phyloP scores from a whole-genome alignment of 768 basidiomycete species.

The Psilocybe cyanescens region DNA sequence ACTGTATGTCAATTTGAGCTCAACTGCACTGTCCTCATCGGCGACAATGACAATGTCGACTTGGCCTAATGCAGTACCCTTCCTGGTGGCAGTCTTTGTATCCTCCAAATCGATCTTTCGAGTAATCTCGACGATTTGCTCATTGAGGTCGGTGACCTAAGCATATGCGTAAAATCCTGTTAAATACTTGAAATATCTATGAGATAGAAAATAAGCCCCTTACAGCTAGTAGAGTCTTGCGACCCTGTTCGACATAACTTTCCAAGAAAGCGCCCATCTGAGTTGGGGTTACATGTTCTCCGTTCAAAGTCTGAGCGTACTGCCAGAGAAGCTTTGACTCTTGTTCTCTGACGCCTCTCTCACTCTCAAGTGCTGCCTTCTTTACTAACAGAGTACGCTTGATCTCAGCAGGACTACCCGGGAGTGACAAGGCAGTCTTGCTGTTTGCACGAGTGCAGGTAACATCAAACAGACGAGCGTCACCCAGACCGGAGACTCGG shows the following conservation, averaged over 20 bases:
- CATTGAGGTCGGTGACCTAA: constrained; percentile 38
- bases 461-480: constrained; percentile 57
- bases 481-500: constrained; percentile 53
- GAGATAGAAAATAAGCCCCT: constrained; percentile 5
- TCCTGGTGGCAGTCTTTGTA: constrained; percentile 35
- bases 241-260: constrained; percentile 41
- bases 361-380: constrained; percentile 37
- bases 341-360: constrained; percentile 41
- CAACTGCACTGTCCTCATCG: constrained; percentile 37
- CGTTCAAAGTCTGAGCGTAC: constrained; percentile 48
- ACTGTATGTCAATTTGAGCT: constrained; percentile 60
- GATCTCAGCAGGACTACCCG: constrained; percentile 32
- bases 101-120: constrained; percentile 41
- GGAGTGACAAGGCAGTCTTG: constrained; percentile 19
- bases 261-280: constrained; percentile 46
- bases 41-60: constrained; percentile 48
- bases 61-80: constrained; percentile 34
- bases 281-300: constrained; percentile 41
- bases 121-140: constrained; percentile 42
- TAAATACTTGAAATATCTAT: not conserved
- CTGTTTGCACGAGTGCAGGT: constrained; percentile 43
- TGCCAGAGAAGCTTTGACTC: constrained; percentile 44
- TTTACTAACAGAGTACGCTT: constrained; percentile 40
- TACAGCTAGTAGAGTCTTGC: constrained; percentile 36
- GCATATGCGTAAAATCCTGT: not conserved